phyloP scores from a whole-genome alignment of 306 rosid species.

The Casuarina equisetifolia region DNA sequence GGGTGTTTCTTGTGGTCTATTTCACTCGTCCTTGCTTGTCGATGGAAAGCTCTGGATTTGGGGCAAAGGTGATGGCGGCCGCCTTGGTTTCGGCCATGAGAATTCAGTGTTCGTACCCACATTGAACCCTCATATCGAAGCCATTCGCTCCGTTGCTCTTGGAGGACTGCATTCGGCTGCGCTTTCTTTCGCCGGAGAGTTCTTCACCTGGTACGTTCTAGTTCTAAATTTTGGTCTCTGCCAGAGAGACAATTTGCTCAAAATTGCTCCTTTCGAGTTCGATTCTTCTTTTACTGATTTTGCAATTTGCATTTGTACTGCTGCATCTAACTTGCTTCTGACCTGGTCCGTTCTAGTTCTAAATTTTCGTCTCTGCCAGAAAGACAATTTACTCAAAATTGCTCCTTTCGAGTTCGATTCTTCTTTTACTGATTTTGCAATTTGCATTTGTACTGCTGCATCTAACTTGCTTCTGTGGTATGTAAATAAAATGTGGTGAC shows the following conservation, averaged over 20 bases:
- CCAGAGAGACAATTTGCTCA: neutral
- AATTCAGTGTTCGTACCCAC: slow-evolving; percentile 69
- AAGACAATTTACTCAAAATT: neutral
- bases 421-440: neutral
- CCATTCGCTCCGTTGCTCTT: slow-evolving; percentile 53
- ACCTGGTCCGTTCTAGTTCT: slow-evolving; percentile 75
- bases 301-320: neutral
- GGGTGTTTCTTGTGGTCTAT: slow-evolving; percentile 88
- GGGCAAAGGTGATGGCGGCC: slow-evolving; percentile 98
- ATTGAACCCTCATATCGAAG: slow-evolving; percentile 61
- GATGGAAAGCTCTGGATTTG: slow-evolving; percentile 77
- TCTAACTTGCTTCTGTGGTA: neutral
- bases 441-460: neutral
- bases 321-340: neutral
- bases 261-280: neutral
- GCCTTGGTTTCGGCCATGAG: slow-evolving; percentile 89
- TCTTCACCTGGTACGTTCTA: slow-evolving; percentile 82
- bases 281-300: slow-evolving; percentile 46
- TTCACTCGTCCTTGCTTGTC: slow-evolving; percentile 71
- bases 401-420: neutral
- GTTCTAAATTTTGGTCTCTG: slow-evolving; percentile 7
- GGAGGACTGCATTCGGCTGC: slow-evolving; percentile 87
- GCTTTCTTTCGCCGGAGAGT: slow-evolving; percentile 60
- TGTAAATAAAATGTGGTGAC: neutral
- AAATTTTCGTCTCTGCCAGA: neutral